Conservation (phyloP, 2,329 filamentous ascomycete genomes). For the Hypoxylon sp. region DNA sequence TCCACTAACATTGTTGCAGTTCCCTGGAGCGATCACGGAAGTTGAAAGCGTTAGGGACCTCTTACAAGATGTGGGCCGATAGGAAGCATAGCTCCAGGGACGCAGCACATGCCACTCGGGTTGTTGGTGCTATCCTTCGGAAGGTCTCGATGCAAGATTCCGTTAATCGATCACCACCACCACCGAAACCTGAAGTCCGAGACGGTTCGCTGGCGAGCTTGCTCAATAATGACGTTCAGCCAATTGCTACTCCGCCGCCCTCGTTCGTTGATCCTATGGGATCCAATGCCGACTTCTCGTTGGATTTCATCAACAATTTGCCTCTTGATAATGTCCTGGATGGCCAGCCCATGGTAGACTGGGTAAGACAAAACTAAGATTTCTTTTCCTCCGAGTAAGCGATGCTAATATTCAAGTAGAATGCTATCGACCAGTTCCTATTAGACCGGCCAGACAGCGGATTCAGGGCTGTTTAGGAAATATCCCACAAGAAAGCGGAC, state of each 20-base stretch:
- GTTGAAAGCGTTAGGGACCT: conserved; percentile 54
- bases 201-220: conserved; percentile 50
- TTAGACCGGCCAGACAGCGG: conserved; percentile 45
- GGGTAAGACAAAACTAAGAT: conserved; percentile 50
- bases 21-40: conserved; percentile 52
- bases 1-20: conserved; percentile 39
- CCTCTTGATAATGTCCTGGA: conserved; percentile 55
- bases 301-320: conserved; percentile 51
- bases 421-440: conserved; percentile 48
- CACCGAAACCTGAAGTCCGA: conserved; percentile 46
- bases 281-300: conserved; percentile 45
- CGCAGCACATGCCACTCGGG: conserved; percentile 56
- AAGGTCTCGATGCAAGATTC: conserved; percentile 52
- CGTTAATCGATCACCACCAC: conserved; percentile 37
- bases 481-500: background rate
- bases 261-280: conserved; percentile 41
- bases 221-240: conserved; percentile 50
- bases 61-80: conserved; percentile 58
- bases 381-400: background rate
- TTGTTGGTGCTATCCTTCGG: conserved; percentile 58
- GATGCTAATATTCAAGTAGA: conserved; percentile 41
- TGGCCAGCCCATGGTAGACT: conserved; percentile 53
- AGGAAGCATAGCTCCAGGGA: conserved; percentile 55
- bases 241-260: conserved; percentile 32
- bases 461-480: conserved; percentile 31